These are phyloP conservation scores for Didymella glomerata DNA, from an alignment of 2,329 filamentous ascomycete species.

Conservation along the genomic window DNA sequence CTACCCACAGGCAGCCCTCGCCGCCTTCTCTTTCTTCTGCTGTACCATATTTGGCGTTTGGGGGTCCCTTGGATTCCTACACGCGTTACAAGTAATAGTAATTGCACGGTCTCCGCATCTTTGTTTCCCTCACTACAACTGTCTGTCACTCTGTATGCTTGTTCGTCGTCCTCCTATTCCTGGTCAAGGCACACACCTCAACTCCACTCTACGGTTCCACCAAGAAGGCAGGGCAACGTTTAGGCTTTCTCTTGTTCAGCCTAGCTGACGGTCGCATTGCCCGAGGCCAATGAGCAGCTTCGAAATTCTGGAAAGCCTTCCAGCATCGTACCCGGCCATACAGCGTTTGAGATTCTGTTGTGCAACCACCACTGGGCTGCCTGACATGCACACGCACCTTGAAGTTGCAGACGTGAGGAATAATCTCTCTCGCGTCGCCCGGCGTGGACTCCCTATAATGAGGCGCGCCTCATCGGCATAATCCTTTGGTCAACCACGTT, in stretches of 20 bases:
- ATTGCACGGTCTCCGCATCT: conserved; percentile 23
- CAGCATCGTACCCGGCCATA: conserved; percentile 4
- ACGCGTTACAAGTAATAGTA: conserved; percentile 27
- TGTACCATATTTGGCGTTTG: conserved; percentile 26
- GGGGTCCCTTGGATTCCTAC: conserved; percentile 9
- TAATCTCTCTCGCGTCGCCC: not conserved
- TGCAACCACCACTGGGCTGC: conserved; percentile 10
- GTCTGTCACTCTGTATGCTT: not conserved
- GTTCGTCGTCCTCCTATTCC: not conserved
- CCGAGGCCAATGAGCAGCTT: conserved; percentile 7
- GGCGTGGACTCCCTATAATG: conserved; percentile 1
- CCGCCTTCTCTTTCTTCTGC: conserved; percentile 2
- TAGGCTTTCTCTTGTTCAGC: not conserved
- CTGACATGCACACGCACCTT: conserved; percentile 7
- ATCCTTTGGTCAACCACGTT: conserved; percentile 2
- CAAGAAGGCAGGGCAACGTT: not conserved
- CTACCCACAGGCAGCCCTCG: not conserved
- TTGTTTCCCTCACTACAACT: not conserved
- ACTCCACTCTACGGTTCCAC: not conserved
- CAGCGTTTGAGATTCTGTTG: not conserved
- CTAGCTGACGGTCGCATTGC: not conserved
- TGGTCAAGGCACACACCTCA: not conserved
- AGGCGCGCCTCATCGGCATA: not conserved
- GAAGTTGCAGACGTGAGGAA: conserved; percentile 4
- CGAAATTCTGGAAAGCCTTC: not conserved